These are phyloP conservation scores for Centrapalus pauciflorus DNA, from an alignment of 129 eudicot genomes.

Conservation along the genomic window DNA sequence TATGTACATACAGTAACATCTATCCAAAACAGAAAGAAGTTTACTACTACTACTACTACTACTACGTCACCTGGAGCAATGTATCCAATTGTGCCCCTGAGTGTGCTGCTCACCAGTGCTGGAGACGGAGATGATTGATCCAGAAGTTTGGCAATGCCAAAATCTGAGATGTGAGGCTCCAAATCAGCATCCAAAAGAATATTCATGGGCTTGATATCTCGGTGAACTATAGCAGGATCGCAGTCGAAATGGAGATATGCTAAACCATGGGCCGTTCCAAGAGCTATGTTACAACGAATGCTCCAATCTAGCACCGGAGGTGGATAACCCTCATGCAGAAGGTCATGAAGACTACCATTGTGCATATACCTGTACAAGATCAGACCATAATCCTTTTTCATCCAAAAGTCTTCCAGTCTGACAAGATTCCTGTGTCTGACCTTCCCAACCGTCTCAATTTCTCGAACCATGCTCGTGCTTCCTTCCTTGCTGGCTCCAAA, in stretches of 20 bases:
- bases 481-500: slow-evolving; percentile 50
- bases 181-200: slow-evolving; percentile 72
- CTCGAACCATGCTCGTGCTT: slow-evolving; percentile 65
- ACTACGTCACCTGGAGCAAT: slow-evolving; percentile 73
- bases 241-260: slow-evolving; percentile 88
- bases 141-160: slow-evolving; percentile 90
- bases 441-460: slow-evolving; percentile 81
- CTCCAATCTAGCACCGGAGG: slow-evolving; percentile 53
- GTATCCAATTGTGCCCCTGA: slow-evolving; percentile 77
- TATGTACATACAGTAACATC: neutral
- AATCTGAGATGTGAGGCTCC: slow-evolving; percentile 90
- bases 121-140: slow-evolving; percentile 52
- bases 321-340: slow-evolving; percentile 53
- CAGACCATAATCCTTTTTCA: slow-evolving; percentile 61
- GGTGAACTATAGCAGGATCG: slow-evolving; percentile 69
- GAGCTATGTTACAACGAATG: slow-evolving; percentile 59
- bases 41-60: no score
- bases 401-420: slow-evolving; percentile 64
- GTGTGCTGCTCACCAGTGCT: slow-evolving; percentile 27
- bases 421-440: slow-evolving; percentile 79
- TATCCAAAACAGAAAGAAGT: neutral
- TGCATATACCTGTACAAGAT: slow-evolving; percentile 65
- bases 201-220: slow-evolving; percentile 84
- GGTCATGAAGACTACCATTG: slow-evolving; percentile 82
- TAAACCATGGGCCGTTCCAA: slow-evolving; percentile 75